These are phyloP conservation scores for Shiraia sp. DNA, from an alignment of 2,329 filamentous ascomycete species.

Conservation along the genomic window DNA sequence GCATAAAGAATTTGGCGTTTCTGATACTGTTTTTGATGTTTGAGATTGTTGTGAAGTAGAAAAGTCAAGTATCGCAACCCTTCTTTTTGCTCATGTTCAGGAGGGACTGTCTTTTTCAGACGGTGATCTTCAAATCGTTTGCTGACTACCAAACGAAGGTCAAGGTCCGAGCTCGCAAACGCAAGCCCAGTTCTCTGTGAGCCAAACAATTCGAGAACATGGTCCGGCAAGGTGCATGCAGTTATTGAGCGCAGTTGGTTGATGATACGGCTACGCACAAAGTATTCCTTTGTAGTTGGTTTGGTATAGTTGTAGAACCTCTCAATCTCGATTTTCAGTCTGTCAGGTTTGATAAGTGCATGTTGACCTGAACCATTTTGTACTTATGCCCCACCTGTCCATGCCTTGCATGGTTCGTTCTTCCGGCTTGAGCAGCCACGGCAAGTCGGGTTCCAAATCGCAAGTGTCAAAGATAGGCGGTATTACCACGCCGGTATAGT, in stretches of 20 bases:
- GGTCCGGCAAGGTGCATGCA: conserved; percentile 21
- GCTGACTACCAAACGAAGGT: conserved; percentile 47
- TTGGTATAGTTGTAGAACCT: conserved; percentile 33
- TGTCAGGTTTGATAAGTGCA: conserved; percentile 4
- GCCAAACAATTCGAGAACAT: conserved; percentile 53
- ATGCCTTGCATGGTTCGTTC: conserved; percentile 6
- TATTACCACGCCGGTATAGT: conserved; percentile 24
- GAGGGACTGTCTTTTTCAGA: conserved; percentile 18
- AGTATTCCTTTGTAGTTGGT: conserved; percentile 49
- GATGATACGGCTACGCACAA: conserved; percentile 41
- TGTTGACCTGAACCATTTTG: not conserved
- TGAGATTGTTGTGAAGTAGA: conserved; percentile 6
- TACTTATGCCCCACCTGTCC: conserved; percentile 6
- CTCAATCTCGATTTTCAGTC: conserved; percentile 31
- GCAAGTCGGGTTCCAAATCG: conserved; percentile 12
- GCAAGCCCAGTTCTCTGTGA: conserved; percentile 59
- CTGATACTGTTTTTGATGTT: conserved; percentile 11
- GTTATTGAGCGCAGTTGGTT: conserved; percentile 31
- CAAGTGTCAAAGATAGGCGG: conserved; percentile 7
- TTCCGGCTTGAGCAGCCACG: conserved; percentile 18
- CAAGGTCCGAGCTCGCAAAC: conserved; percentile 58
- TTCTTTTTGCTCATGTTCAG: conserved; percentile 6
- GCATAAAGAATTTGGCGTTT: conserved; percentile 27
- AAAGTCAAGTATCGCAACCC: conserved; percentile 5
- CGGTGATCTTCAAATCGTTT: conserved; percentile 6